phyloP scores from a whole-genome alignment of 164 flowering plant species.

The Taxillus chinensis region DNA sequence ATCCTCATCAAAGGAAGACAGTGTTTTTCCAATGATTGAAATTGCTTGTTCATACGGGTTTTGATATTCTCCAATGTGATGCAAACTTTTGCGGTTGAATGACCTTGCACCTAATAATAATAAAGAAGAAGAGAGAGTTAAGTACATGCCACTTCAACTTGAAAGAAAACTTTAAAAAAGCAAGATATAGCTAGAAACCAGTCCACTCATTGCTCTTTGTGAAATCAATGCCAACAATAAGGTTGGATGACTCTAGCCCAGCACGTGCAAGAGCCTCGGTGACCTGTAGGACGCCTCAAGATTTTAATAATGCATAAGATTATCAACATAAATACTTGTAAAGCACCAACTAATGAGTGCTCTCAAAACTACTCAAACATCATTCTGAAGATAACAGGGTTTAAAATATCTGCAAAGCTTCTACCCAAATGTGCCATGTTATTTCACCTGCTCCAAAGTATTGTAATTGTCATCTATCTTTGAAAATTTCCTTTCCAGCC shows the following conservation, averaged over 20 bases:
- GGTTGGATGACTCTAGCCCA: slow-evolving; percentile 92
- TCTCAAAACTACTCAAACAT: too few species aligned
- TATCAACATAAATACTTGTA: not conserved
- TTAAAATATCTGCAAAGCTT: not conserved
- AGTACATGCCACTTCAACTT: slow-evolving; percentile 2
- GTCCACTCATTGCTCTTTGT: slow-evolving; percentile 99
- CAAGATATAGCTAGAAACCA: slow-evolving; percentile 36
- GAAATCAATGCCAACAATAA: slow-evolving; percentile 90
- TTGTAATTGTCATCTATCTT: slow-evolving; percentile 60
- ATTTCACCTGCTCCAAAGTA: slow-evolving; percentile 57
- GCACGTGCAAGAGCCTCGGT: slow-evolving; percentile 70
- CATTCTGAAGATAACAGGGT: not conserved
- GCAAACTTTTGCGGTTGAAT: slow-evolving; percentile 41
- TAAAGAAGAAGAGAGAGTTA: slow-evolving; percentile 5
- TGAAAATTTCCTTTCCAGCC: slow-evolving; percentile 49
- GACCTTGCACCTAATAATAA: slow-evolving; percentile 37
- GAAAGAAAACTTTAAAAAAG: not conserved
- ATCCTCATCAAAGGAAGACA: slow-evolving; percentile 56
- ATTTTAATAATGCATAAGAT: not conserved
- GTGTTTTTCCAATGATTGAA: slow-evolving; percentile 50
- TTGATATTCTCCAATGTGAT: slow-evolving; percentile 41
- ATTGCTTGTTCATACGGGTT: slow-evolving; percentile 64
- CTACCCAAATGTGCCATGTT: not conserved
- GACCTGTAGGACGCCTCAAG: slow-evolving; percentile 31
- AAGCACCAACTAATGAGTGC: not conserved